A percentile compares a stretch with the other conserved stretches of the same genome.
phyloP scores from a whole-genome alignment of 345 rosid genomes.

The Heritiera fomes region DNA sequence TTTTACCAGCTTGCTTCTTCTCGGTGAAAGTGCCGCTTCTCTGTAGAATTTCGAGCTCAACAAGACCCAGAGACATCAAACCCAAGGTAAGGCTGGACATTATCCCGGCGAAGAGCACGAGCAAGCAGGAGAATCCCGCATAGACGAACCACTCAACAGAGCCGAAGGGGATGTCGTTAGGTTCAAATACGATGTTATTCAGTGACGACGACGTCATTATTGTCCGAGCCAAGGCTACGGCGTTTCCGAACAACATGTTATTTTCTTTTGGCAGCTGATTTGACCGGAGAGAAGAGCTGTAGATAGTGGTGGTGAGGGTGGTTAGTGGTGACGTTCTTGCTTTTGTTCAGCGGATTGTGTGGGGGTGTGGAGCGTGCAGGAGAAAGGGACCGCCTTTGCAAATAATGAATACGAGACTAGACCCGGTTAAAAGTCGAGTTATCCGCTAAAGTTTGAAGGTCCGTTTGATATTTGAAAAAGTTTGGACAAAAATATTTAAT shows the following conservation, averaged over 20 bases:
- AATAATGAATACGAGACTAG: neutral
- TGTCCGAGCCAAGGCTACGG: conserved; percentile 33
- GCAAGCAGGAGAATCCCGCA: conserved; percentile 64
- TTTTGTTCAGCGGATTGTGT: neutral
- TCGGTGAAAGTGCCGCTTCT: conserved; percentile 60
- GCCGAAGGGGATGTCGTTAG: conserved; percentile 61
- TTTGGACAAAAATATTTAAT: too few relatives aligned
- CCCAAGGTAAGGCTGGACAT: conserved; percentile 84
- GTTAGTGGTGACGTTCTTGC: neutral
- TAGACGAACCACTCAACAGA: conserved; percentile 60
- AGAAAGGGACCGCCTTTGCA: neutral
- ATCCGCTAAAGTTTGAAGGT: too few relatives aligned
- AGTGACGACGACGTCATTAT: conserved; percentile 14
- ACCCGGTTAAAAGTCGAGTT: too few relatives aligned
- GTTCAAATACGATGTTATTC: conserved; percentile 45
- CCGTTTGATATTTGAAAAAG: too few relatives aligned
- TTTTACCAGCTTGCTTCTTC: conserved; percentile 60
- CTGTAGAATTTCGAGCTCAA: conserved; percentile 69
- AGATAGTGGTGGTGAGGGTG: neutral
- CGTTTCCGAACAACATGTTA: conserved; percentile 37
- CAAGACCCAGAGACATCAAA: conserved; percentile 69
- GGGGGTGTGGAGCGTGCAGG: neutral
- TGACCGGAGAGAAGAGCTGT: neutral
- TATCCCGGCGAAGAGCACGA: conserved; percentile 74
- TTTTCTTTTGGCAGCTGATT: neutral